Percentiles rank a stretch among this genome's conserved stretches.
These are phyloP conservation scores for Ophioceras dolichostomum DNA, from an alignment of 2,329 filamentous ascomycete species.

Conservation along the genomic window DNA sequence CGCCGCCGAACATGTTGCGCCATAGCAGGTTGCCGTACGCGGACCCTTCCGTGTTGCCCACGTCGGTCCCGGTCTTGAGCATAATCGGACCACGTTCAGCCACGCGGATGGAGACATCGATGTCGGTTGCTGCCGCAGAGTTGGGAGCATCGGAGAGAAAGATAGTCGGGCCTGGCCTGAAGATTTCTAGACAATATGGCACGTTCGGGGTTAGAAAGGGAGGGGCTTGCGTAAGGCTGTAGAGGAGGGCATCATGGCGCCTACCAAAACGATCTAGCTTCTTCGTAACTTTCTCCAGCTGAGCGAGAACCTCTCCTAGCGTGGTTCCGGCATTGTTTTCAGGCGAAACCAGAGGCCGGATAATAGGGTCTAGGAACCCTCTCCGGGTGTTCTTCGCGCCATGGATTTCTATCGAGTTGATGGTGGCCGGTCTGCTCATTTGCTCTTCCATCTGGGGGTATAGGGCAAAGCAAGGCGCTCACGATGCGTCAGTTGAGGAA, in stretches of 20 bases:
- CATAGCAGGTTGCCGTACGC: constrained; percentile 80
- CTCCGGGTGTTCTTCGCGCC: constrained; percentile 74
- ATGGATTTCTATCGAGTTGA: constrained; percentile 74
- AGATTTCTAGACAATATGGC: constrained; percentile 51
- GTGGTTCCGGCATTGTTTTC: constrained; percentile 60
- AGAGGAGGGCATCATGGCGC: constrained; percentile 9
- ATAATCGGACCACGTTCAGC: constrained; percentile 72
- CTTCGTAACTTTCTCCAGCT: constrained; percentile 56
- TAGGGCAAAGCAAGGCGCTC: too few relatives aligned
- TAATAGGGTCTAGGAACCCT: constrained; percentile 69
- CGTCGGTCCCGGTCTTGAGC: constrained; percentile 87
- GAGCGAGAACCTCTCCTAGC: constrained; percentile 63
- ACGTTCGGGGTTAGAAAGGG: neutral
- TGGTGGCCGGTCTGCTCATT: constrained; percentile 73
- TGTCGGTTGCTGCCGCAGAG: constrained; percentile 58
- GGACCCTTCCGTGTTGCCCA: constrained; percentile 87
- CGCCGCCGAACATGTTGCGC: constrained; percentile 89
- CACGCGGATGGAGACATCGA: constrained; percentile 69
- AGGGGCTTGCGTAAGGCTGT: neutral
- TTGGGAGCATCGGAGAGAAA: constrained; percentile 68
- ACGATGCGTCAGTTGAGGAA: too few relatives aligned
- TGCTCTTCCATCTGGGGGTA: constrained; percentile 63
- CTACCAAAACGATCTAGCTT: constrained; percentile 73
- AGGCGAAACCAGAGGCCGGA: constrained; percentile 63
- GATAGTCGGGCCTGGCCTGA: constrained; percentile 69